Percentiles rank a stretch among this genome's conserved stretches.
Evolutionary conservation across 768 basidiomycete species (phyloP).

Genomic region (Filobasidium wieringae): DNA sequence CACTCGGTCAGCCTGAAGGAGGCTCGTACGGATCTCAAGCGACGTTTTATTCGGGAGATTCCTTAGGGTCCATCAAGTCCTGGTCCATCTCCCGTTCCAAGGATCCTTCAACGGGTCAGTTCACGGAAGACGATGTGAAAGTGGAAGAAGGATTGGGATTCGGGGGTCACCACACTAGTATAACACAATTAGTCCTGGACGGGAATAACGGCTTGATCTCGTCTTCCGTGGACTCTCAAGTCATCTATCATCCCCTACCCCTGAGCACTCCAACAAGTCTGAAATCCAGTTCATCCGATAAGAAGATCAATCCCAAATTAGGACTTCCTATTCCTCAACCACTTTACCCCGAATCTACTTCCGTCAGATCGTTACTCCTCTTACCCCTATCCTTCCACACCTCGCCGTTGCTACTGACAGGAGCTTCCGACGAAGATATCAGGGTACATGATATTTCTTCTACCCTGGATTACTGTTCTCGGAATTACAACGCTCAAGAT

Average conservation of each 20-base stretch:
- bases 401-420: slow-evolving; percentile 68
- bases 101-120: slow-evolving; percentile 39
- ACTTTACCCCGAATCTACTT: slow-evolving; percentile 40
- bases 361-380: slow-evolving; percentile 56
- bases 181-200: slow-evolving; percentile 60
- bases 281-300: neutral
- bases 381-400: slow-evolving; percentile 45
- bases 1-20: slow-evolving; percentile 36
- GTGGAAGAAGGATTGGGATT: slow-evolving; percentile 42
- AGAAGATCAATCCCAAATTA: neutral
- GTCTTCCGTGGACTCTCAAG: slow-evolving; percentile 86
- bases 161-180: slow-evolving; percentile 64
- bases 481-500: neutral
- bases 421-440: slow-evolving; percentile 64
- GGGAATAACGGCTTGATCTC: slow-evolving; percentile 33
- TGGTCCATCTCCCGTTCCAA: slow-evolving; percentile 54
- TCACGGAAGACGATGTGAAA: slow-evolving; percentile 7
- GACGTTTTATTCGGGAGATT: slow-evolving; percentile 71
- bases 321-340: slow-evolving; percentile 43
- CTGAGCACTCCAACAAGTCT: slow-evolving; percentile 9
- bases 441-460: slow-evolving; percentile 66
- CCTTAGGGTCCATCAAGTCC: slow-evolving; percentile 74
- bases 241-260: slow-evolving; percentile 47
- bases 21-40: slow-evolving; percentile 6
- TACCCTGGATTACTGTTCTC: slow-evolving; percentile 51